A percentile compares a stretch with the other conserved stretches of the same genome.
These are phyloP conservation scores for Gelatoporia subvermispora DNA, from an alignment of 768 basidiomycete species.

Conservation along the genomic window DNA sequence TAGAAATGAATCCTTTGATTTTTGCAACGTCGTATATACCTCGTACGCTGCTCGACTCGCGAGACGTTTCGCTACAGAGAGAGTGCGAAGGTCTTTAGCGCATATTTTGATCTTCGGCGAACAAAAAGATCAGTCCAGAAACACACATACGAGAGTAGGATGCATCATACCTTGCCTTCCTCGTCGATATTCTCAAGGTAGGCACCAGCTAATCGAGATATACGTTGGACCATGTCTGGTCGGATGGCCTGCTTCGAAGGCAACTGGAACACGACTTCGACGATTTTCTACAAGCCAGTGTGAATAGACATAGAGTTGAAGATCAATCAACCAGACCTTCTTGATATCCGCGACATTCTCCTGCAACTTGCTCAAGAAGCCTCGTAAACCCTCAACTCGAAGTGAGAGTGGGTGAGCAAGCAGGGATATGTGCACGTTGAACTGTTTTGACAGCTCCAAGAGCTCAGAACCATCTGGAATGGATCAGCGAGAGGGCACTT, in stretches of 20 bases:
- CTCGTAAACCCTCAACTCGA: conserved; percentile 53
- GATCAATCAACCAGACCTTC: conserved; percentile 39
- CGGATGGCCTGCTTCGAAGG: conserved; percentile 41
- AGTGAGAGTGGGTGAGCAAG: conserved; percentile 51
- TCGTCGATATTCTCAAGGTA: conserved; percentile 49
- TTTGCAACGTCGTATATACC: too few species aligned
- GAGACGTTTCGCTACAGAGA: conserved; percentile 46
- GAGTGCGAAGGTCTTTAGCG: conserved; percentile 38
- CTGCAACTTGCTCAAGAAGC: conserved; percentile 42
- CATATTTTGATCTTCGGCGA: conserved; percentile 48
- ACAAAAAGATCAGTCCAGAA: not conserved
- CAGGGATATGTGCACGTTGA: conserved; percentile 60
- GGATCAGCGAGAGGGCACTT: not conserved
- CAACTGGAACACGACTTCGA: conserved; percentile 34
- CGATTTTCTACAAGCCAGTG: conserved; percentile 17
- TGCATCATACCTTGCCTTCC: conserved; percentile 37
- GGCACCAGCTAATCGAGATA: conserved; percentile 67
- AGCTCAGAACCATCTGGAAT: conserved; percentile 59
- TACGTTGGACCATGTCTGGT: conserved; percentile 46
- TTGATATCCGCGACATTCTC: conserved; percentile 45
- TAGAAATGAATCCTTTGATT: too few species aligned
- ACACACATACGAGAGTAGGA: not conserved
- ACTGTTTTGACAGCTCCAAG: conserved; percentile 51
- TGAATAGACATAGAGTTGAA: not conserved
- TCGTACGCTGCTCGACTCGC: conserved; percentile 47